phyloP scores from a whole-genome alignment of 2,329 filamentous ascomycete genomes.

The Diaporthe sp. region DNA sequence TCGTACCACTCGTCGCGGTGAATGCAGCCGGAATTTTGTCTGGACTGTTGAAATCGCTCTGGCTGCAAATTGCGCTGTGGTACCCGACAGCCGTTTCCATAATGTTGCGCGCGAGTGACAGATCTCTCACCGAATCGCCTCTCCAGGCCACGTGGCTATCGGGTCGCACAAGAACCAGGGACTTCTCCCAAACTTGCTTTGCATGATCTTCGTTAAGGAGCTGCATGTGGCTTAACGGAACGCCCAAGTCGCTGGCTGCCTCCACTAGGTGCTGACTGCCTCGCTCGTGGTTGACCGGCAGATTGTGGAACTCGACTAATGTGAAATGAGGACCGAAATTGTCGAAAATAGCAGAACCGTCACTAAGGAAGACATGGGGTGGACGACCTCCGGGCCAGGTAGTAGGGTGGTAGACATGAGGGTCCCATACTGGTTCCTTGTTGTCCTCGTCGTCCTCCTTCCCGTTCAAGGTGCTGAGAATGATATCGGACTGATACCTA shows the following conservation, averaged over 20 bases:
- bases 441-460: background rate
- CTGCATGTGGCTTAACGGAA: conserved; percentile 28
- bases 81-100: background rate
- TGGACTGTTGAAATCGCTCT: background rate
- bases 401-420: conserved; percentile 25
- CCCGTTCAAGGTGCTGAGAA: background rate
- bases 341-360: conserved; percentile 35
- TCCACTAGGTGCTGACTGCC: background rate
- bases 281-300: background rate
- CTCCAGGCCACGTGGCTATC: conserved; percentile 37
- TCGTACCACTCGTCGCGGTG: background rate
- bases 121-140: background rate
- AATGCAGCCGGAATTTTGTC: background rate
- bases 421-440: background rate
- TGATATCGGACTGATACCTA: conserved; percentile 35
- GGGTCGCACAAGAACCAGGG: conserved; percentile 35
- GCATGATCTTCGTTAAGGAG: conserved; percentile 31
- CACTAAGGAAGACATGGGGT: conserved; percentile 33
- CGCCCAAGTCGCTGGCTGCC: background rate
- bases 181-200: conserved; percentile 25
- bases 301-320: conserved; percentile 30
- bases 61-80: background rate
- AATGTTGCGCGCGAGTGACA: background rate
- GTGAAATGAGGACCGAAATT: conserved; percentile 31
- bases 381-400: conserved; percentile 36